Conservation (phyloP, 257 asterid genomes). For the Leptodermis oblonga region DNA sequence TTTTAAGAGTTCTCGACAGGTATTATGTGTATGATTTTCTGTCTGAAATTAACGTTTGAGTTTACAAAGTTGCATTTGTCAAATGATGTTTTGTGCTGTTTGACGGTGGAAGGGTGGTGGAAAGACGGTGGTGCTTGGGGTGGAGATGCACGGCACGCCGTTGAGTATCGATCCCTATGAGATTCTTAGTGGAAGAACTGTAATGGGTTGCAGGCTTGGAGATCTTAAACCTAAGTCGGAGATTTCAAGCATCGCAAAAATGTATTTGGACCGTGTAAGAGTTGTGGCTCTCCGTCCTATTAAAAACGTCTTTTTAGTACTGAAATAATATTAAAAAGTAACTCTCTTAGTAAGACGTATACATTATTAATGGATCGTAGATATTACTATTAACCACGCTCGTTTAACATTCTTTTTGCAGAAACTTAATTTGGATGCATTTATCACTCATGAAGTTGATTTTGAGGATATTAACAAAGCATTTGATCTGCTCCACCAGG, state of each 20-base stretch:
- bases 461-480: slow-evolving; percentile 35
- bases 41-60: too few species aligned
- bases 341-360: too few species aligned
- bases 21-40: too few species aligned
- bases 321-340: too few species aligned
- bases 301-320: too few species aligned
- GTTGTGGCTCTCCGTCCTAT: too few species aligned
- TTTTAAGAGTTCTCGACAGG: slow-evolving; percentile 23
- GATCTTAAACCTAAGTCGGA: slow-evolving; percentile 41
- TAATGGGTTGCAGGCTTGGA: slow-evolving; percentile 34
- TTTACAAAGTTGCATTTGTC: too few species aligned
- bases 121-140: slow-evolving; percentile 37
- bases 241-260: slow-evolving; percentile 25
- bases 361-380: too few species aligned
- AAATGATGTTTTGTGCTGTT: too few species aligned
- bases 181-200: slow-evolving; percentile 22
- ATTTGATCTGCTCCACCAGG: slow-evolving; percentile 31
- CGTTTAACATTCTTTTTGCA: slow-evolving; percentile 10
- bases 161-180: slow-evolving; percentile 23
- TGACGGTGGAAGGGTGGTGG: slow-evolving; percentile 31
- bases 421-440: slow-evolving; percentile 37
- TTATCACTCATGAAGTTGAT: slow-evolving; percentile 30
- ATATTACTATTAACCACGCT: too few species aligned
- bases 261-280: slow-evolving; percentile 28
- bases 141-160: slow-evolving; percentile 39